Conservation (phyloP, 2,329 filamentous ascomycete species). For the Sporothrix mexicana region DNA sequence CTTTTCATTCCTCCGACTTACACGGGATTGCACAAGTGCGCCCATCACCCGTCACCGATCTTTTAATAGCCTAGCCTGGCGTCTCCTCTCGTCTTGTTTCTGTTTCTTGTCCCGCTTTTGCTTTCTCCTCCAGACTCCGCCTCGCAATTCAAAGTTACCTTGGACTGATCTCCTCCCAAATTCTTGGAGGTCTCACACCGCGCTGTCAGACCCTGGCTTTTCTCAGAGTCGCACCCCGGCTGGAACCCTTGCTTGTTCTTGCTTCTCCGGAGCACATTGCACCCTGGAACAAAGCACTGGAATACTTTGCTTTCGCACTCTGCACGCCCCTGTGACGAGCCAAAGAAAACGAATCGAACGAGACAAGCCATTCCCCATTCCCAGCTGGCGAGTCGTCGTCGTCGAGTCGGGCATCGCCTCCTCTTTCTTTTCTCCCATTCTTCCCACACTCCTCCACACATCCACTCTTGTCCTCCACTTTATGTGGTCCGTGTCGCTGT, state of each 20-base stretch:
- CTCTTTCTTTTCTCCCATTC: background rate
- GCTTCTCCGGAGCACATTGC: background rate
- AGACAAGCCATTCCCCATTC: background rate
- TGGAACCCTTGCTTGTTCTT: no score
- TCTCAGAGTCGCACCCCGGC: background rate
- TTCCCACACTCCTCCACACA: background rate
- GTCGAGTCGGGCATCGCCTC: conserved; percentile 26
- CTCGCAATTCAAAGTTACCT: background rate
- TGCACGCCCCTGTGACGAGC: no score
- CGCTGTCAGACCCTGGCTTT: background rate
- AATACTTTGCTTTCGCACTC: background rate
- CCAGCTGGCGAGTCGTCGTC: background rate
- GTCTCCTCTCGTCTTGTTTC: no score
- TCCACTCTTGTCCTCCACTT: background rate
- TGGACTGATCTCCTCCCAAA: background rate
- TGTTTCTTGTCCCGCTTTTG: background rate
- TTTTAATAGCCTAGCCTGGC: conserved; percentile 2
- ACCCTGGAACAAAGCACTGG: background rate
- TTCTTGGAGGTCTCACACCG: background rate
- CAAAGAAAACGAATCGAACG: background rate
- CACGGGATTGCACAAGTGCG: background rate
- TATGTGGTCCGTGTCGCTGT: background rate
- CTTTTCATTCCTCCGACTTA: background rate
- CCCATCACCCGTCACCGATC: conserved; percentile 6
- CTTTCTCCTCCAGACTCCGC: background rate